These are phyloP conservation scores for Tricholomella constricta DNA, from an alignment of 768 basidiomycete genomes.

Conservation along the genomic window DNA sequence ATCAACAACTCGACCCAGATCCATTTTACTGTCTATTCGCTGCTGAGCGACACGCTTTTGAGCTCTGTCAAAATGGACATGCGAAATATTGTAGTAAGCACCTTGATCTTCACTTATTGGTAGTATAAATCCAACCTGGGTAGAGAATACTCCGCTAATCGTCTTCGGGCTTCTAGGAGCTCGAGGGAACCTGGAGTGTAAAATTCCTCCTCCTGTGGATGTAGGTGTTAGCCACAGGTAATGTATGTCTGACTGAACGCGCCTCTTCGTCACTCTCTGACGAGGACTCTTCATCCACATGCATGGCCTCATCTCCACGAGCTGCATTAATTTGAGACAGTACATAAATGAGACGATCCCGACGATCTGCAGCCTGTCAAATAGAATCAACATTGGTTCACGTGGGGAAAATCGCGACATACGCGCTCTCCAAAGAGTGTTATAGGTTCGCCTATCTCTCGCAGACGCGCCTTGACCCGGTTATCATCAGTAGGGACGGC, in stretches of 20 bases:
- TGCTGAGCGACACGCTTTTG: constrained; percentile 92
- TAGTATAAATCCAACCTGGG: constrained; percentile 83
- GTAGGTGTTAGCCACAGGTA: constrained; percentile 5
- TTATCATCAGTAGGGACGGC: constrained; percentile 98
- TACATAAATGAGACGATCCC: constrained; percentile 94
- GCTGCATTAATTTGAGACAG: constrained; percentile 92
- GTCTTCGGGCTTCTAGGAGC: constrained; percentile 81
- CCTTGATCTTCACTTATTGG: constrained; percentile 59
- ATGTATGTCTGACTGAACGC: constrained; percentile 14
- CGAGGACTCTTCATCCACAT: constrained; percentile 68
- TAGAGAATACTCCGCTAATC: constrained; percentile 91
- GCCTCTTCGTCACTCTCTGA: constrained; percentile 81
- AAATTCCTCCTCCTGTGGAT: constrained; percentile 91
- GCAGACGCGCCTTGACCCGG: constrained; percentile 83
- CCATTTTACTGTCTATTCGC: constrained; percentile 84
- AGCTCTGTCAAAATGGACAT: constrained; percentile 72
- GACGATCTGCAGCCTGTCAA: constrained; percentile 85
- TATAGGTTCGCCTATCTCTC: constrained; percentile 96
- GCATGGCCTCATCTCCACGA: constrained; percentile 78
- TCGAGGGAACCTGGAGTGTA: constrained; percentile 90
- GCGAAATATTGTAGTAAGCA: constrained; percentile 66
- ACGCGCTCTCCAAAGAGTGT: constrained; percentile 98
- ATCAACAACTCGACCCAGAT: constrained; percentile 88
- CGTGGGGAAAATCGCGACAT: constrained; percentile 35
- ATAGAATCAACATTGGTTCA: constrained; percentile 12